Percentiles rank a stretch among this genome's conserved stretches.
Conservation (phyloP, 495 filamentous ascomycete species). For the Hypoxylon fragiforme region DNA sequence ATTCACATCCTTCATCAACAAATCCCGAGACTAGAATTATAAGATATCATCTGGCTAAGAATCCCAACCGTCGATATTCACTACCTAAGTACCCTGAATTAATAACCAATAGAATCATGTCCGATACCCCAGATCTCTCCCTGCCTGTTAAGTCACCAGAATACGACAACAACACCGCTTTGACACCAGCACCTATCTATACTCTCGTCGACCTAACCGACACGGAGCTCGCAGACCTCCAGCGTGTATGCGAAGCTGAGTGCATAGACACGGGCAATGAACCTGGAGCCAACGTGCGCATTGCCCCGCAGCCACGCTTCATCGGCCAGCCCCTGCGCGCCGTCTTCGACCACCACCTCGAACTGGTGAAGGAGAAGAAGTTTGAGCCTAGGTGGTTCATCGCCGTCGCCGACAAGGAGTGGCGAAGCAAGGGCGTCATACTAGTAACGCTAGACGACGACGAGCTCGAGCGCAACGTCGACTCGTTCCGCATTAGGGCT, state of each 20-base stretch:
- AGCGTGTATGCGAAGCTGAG: background rate
- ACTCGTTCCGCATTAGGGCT: background rate
- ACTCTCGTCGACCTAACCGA: background rate
- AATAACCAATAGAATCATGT: background rate
- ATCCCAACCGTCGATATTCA: too few relatives aligned
- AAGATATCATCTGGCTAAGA: too few relatives aligned
- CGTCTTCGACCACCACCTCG: background rate
- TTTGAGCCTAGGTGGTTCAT: background rate
- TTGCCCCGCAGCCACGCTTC: background rate
- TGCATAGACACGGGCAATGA: background rate
- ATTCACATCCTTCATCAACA: too few relatives aligned
- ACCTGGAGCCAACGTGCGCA: background rate
- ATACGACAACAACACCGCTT: background rate
- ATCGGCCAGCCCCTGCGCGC: background rate
- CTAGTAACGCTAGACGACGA: background rate
- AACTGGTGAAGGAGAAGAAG: background rate
- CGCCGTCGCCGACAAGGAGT: background rate
- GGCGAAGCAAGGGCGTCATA: background rate
- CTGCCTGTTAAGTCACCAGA: background rate
- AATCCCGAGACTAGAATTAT: too few relatives aligned
- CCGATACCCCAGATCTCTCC: background rate
- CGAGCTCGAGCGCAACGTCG: background rate
- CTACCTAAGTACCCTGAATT: too few relatives aligned
- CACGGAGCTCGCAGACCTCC: background rate
- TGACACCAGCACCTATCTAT: background rate